These are phyloP conservation scores for Magnaporthiopsis poae DNA, from an alignment of 2,329 filamentous ascomycete genomes.

Conservation along the genomic window DNA sequence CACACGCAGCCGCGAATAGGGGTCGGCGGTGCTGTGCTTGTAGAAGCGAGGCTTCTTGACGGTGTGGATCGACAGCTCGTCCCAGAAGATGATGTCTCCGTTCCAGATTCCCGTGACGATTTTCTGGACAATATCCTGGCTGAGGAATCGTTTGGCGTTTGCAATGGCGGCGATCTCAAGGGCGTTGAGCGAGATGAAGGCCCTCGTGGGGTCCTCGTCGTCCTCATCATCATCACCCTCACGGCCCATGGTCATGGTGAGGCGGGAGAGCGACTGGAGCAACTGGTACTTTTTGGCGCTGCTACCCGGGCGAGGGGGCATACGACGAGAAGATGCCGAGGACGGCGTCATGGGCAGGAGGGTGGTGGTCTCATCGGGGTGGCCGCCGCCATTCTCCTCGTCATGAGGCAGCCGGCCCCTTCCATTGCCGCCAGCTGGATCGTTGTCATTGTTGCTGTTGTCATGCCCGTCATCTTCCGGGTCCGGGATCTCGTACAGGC, in stretches of 20 bases:
- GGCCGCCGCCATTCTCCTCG: constrained; percentile 27
- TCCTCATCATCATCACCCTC: constrained; percentile 34
- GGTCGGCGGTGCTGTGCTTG: constrained; percentile 56
- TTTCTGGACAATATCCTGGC: constrained; percentile 69
- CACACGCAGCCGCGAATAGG: constrained; percentile 48
- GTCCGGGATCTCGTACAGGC: constrained; percentile 60
- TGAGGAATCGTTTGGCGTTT: constrained; percentile 74
- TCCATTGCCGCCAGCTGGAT: constrained; percentile 5
- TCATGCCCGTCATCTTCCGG: constrained; percentile 17
- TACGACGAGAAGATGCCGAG: constrained; percentile 14
- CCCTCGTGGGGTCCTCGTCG: constrained; percentile 54
- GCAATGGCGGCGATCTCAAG: constrained; percentile 77
- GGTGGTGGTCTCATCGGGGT: constrained; percentile 35
- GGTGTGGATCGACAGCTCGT: constrained; percentile 61
- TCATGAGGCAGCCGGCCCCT: constrained; percentile 15
- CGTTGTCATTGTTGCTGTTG: neutral
- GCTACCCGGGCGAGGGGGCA: constrained; percentile 22
- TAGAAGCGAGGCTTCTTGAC: constrained; percentile 70
- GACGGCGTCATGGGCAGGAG: constrained; percentile 27
- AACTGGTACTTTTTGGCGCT: constrained; percentile 39
- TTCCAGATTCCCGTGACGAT: constrained; percentile 79
- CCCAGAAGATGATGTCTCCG: constrained; percentile 81
- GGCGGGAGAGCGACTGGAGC: constrained; percentile 43
- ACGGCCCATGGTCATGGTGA: constrained; percentile 39
- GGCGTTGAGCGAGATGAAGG: constrained; percentile 72